Percentiles rank a stretch among this genome's conserved stretches.
Conservation (phyloP, 257 asterid species). For the Nicotiana benthamiana region DNA sequence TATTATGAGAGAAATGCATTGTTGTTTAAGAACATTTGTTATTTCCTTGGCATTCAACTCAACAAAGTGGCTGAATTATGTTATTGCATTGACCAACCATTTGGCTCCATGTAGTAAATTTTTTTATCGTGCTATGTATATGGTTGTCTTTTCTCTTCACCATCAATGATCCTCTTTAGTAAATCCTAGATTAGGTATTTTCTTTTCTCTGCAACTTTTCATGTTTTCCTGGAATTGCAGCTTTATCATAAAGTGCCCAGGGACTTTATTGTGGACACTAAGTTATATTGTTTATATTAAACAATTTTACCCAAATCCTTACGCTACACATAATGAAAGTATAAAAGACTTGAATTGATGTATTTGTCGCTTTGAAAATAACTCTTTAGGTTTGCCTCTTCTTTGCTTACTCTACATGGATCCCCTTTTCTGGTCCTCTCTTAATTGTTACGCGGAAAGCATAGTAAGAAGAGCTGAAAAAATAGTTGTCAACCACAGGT, state of each 20-base stretch:
- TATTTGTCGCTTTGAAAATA: background rate
- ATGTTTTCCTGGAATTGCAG: background rate
- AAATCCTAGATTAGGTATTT: background rate
- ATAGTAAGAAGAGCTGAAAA: background rate
- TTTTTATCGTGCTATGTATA: background rate
- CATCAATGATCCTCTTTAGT: background rate
- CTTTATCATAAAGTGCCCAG: background rate
- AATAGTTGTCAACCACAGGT: conserved; percentile 31
- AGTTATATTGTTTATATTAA: background rate
- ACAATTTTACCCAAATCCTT: background rate
- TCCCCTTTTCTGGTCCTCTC: background rate
- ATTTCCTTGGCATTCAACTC: background rate
- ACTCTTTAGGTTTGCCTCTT: background rate
- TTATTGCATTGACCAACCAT: background rate
- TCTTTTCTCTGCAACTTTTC: background rate
- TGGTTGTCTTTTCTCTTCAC: background rate
- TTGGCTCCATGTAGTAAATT: background rate
- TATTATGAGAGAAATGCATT: background rate
- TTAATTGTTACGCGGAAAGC: background rate
- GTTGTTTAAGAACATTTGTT: background rate
- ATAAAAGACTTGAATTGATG: background rate
- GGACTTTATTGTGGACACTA: background rate
- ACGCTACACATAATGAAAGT: background rate
- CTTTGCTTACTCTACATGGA: background rate
- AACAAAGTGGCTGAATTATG: background rate